Evolutionary conservation across 352 stramenopile species (phyloP).

Genomic region (Phytopythium boreale): DNA sequence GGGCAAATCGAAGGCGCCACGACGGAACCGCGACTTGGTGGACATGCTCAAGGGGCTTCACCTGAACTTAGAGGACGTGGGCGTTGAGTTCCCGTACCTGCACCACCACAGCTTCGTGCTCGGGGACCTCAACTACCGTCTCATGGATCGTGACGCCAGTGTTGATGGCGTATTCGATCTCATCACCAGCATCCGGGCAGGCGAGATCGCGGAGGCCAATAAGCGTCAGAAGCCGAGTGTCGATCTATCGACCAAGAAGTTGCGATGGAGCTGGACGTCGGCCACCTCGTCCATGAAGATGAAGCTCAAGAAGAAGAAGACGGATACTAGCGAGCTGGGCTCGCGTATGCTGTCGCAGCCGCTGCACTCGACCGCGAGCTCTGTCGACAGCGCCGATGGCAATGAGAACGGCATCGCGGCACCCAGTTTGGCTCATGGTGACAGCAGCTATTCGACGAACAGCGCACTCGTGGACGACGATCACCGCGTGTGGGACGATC

Average conservation of each 20-base stretch:
- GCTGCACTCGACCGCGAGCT: slow-evolving; percentile 5
- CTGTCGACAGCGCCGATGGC: slow-evolving; percentile 1
- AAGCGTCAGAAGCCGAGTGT: not conserved
- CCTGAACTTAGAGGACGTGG: slow-evolving; percentile 75
- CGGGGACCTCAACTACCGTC: slow-evolving; percentile 89
- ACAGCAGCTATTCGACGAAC: slow-evolving; percentile 23
- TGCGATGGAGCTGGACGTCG: slow-evolving; percentile 25
- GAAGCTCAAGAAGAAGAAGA: slow-evolving; percentile 2
- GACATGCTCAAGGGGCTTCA: slow-evolving; percentile 77
- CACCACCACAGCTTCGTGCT: slow-evolving; percentile 89
- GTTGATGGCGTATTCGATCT: slow-evolving; percentile 63
- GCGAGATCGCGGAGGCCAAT: not conserved
- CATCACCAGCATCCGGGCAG: slow-evolving; percentile 36
- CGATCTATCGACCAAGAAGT: not conserved
- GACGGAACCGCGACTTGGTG: slow-evolving; percentile 70
- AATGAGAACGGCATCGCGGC: slow-evolving; percentile 6
- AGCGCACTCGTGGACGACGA: slow-evolving; percentile 41
- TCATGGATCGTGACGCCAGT: slow-evolving; percentile 51
- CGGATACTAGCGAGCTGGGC: slow-evolving; percentile 26
- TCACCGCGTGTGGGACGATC: slow-evolving; percentile 51
- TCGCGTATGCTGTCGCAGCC: slow-evolving; percentile 24
- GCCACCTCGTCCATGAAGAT: slow-evolving; percentile 5
- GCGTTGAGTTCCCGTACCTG: slow-evolving; percentile 83
- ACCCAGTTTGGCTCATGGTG: not conserved
- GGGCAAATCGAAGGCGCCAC: slow-evolving; percentile 72